phyloP scores from a whole-genome alignment of 2,329 filamentous ascomycete genomes.

The Elsinoe perseae region DNA sequence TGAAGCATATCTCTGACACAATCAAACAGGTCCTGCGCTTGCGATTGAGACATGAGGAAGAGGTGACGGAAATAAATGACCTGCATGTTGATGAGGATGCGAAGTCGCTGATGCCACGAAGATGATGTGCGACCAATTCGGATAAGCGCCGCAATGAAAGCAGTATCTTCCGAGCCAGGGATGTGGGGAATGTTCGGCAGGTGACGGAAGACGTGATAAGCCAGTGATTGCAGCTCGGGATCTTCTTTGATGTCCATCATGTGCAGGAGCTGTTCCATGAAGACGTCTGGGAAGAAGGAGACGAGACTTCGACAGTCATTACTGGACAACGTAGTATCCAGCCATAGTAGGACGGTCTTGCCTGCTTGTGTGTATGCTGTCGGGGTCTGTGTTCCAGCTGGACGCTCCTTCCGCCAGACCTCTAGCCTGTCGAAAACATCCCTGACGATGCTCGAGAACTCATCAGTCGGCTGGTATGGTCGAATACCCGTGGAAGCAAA shows the following conservation, averaged over 20 bases:
- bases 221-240: conserved; percentile 84
- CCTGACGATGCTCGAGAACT: conserved; percentile 64
- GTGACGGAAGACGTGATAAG: conserved; percentile 95
- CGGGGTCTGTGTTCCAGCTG: conserved; percentile 82
- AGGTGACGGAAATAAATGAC: conserved; percentile 96
- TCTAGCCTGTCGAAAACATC: conserved; percentile 74
- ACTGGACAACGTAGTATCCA: conserved; percentile 82
- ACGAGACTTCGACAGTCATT: conserved; percentile 88
- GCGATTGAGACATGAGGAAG: conserved; percentile 68
- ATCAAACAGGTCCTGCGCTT: conserved; percentile 75
- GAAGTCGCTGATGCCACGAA: conserved; percentile 91
- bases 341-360: conserved; percentile 92
- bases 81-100: conserved; percentile 96
- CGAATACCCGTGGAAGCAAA: conserved; percentile 75
- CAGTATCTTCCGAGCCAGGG: conserved; percentile 65
- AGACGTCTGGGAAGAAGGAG: conserved; percentile 79
- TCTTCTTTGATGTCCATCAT: conserved; percentile 99
- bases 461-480: conserved; percentile 69
- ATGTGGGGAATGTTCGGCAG: conserved; percentile 91
- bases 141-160: conserved; percentile 79
- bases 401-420: conserved; percentile 75
- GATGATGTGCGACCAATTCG: conserved; percentile 74
- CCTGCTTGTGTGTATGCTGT: conserved; percentile 92
- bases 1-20: conserved; percentile 95
- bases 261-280: conserved; percentile 88